Conservation (phyloP, 1,139 yeast species). For the Candida neerlandica region DNA sequence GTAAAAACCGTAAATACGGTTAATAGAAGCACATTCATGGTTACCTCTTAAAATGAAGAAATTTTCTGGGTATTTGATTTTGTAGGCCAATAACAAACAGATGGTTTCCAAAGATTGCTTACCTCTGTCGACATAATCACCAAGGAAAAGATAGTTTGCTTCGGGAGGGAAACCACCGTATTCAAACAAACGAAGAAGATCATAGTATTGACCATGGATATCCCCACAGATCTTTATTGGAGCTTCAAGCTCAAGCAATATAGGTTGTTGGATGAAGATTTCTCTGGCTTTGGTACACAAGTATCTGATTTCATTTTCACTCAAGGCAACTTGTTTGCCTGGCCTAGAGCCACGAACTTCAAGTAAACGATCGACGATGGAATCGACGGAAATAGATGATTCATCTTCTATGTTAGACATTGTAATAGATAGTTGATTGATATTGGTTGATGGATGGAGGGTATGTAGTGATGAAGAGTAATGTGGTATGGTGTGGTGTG, state of each 20-base stretch:
- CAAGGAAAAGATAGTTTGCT: slow-evolving; percentile 90
- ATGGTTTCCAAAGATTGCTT: slow-evolving; percentile 95
- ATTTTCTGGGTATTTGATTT: slow-evolving; percentile 96
- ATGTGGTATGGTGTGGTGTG: neutral
- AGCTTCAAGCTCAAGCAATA: slow-evolving; percentile 90
- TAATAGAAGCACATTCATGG: slow-evolving; percentile 97
- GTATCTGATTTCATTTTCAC: slow-evolving; percentile 92
- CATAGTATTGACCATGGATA: slow-evolving; percentile 97
- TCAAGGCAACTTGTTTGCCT: slow-evolving; percentile 92
- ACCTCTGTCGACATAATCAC: slow-evolving; percentile 98
- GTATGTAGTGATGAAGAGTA: neutral
- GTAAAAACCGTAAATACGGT: slow-evolving; percentile 95
- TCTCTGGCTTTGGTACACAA: slow-evolving; percentile 98
- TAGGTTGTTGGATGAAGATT: slow-evolving; percentile 96
- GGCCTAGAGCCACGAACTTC: slow-evolving; percentile 99
- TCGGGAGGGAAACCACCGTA: slow-evolving; percentile 99
- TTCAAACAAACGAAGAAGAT: slow-evolving; percentile 90
- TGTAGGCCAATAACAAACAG: slow-evolving; percentile 88
- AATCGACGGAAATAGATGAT: slow-evolving; percentile 79
- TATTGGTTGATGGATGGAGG: slow-evolving; percentile 3
- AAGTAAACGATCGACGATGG: slow-evolving; percentile 92
- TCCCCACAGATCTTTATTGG: slow-evolving; percentile 96
- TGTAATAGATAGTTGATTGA: slow-evolving; percentile 1
- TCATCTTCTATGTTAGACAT: slow-evolving; percentile 64
- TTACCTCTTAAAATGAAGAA: slow-evolving; percentile 94